Conservation (phyloP, 1,139 yeast genomes). For the Debaryomyces sp. region DNA sequence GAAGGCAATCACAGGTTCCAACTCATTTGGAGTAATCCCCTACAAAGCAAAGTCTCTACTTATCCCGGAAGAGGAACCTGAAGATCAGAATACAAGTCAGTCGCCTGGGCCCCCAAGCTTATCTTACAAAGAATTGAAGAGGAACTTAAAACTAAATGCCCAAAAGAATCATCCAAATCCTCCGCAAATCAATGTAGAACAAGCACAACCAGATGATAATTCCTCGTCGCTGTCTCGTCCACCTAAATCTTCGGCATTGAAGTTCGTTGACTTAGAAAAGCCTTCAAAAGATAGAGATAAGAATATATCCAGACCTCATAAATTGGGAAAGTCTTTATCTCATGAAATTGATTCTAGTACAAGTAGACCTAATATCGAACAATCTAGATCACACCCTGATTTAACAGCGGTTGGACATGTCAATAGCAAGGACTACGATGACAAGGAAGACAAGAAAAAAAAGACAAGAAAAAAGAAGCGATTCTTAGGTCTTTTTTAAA, state of each 20-base stretch:
- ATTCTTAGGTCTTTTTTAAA: slow-evolving; percentile 41
- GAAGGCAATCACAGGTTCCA: slow-evolving; percentile 49
- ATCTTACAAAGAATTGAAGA: slow-evolving; percentile 42
- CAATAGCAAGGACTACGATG: slow-evolving; percentile 7
- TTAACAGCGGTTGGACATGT: slow-evolving; percentile 17
- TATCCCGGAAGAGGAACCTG: slow-evolving; percentile 30
- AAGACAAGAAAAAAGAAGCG: slow-evolving; percentile 32
- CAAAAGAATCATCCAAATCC: slow-evolving; percentile 13
- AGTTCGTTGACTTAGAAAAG: slow-evolving; percentile 30
- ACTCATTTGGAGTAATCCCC: slow-evolving; percentile 41
- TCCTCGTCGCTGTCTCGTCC: background rate
- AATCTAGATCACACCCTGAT: slow-evolving; percentile 46
- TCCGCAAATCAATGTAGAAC: slow-evolving; percentile 13
- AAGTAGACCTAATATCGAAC: slow-evolving; percentile 37
- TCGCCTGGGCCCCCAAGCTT: slow-evolving; percentile 22
- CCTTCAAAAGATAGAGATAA: slow-evolving; percentile 14
- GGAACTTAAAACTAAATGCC: slow-evolving; percentile 23
- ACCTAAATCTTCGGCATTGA: slow-evolving; percentile 20
- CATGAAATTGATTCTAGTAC: slow-evolving; percentile 29
- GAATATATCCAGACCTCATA: slow-evolving; percentile 11
- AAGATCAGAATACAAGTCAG: slow-evolving; percentile 13
- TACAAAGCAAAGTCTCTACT: slow-evolving; percentile 47
- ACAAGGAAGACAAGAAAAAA: slow-evolving; percentile 21
- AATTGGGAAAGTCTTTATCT: slow-evolving; percentile 31
- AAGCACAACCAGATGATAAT: background rate